A percentile compares a stretch with the other conserved stretches of the same genome.
Evolutionary conservation across 2,329 filamentous ascomycete genomes (phyloP).

Genomic region (Colletotrichum horii): DNA sequence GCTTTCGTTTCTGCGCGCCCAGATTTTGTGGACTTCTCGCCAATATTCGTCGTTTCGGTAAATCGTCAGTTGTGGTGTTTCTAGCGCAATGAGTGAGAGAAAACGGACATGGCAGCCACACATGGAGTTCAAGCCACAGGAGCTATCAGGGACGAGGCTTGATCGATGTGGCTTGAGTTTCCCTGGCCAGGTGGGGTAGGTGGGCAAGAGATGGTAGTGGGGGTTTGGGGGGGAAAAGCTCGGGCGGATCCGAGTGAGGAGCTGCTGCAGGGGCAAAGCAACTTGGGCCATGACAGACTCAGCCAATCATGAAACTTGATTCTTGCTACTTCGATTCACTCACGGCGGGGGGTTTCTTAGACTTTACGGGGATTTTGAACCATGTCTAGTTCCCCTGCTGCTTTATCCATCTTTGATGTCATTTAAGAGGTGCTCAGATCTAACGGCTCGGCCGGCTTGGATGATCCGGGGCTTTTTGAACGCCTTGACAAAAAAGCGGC

Average conservation of each 20-base stretch:
- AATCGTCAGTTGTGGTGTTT: slow-evolving; percentile 1
- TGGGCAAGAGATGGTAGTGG: neutral
- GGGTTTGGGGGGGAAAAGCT: neutral
- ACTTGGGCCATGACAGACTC: neutral
- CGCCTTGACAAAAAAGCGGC: neutral
- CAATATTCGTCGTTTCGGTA: neutral
- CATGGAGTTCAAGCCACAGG: neutral
- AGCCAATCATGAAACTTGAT: neutral
- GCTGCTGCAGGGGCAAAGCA: slow-evolving; percentile 4
- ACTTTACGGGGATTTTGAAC: neutral
- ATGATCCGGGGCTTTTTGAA: neutral
- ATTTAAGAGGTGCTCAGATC: neutral
- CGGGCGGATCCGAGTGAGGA: neutral
- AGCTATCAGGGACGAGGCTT: neutral
- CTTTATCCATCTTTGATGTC: neutral
- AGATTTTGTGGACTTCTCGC: neutral
- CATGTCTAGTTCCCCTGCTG: neutral
- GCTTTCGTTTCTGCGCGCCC: neutral
- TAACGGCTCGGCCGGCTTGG: neutral
- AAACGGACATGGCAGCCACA: slow-evolving; percentile 4
- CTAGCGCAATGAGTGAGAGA: slow-evolving; percentile 3
- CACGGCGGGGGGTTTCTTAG: neutral
- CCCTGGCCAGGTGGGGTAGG: neutral
- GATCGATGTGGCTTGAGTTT: neutral
- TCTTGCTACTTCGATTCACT: neutral